Evolutionary conservation across 176 grass and related monocot genomes (phyloP).

Genomic region (Rhynchospora pubera): DNA sequence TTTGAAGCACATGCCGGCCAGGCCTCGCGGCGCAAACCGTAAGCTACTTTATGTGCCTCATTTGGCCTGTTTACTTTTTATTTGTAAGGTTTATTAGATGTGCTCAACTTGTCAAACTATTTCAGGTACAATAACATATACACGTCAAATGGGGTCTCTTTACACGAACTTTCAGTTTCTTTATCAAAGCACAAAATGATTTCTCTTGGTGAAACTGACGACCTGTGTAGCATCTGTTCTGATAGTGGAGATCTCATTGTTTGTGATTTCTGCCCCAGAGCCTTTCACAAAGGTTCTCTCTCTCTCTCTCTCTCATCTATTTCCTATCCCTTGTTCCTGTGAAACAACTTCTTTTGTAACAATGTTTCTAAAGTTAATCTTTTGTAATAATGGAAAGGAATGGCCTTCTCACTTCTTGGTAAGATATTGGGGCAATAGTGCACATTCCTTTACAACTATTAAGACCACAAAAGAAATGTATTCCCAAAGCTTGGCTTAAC

Average conservation of each 20-base stretch:
- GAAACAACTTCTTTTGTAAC: not conserved
- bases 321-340: not conserved
- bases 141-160: conserved; percentile 91
- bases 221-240: conserved; percentile 89
- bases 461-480: not conserved
- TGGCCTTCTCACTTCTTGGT: not conserved
- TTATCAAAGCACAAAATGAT: conserved; percentile 58
- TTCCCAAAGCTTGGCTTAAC: not conserved
- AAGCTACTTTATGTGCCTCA: conserved; percentile 8
- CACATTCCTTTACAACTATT: too few species aligned
- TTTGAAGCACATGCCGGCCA: conserved; percentile 95
- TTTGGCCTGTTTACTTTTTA: conserved; percentile 2
- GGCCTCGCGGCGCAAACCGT: conserved; percentile 89
- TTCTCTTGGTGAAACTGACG: conserved; percentile 68
- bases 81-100: conserved; percentile 14
- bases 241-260: conserved; percentile 85
- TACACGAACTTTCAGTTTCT: conserved; percentile 92
- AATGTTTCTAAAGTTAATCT: not conserved
- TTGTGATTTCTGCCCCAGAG: conserved; percentile 89
- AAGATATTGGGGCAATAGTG: not conserved
- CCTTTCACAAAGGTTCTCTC: conserved; percentile 83
- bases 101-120: conserved; percentile 12
- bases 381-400: not conserved
- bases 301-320: not conserved
- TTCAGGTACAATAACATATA: conserved; percentile 99